These are phyloP conservation scores for Blastocystis sp. DNA, from an alignment of 352 stramenopile genomes.

Conservation along the genomic window DNA sequence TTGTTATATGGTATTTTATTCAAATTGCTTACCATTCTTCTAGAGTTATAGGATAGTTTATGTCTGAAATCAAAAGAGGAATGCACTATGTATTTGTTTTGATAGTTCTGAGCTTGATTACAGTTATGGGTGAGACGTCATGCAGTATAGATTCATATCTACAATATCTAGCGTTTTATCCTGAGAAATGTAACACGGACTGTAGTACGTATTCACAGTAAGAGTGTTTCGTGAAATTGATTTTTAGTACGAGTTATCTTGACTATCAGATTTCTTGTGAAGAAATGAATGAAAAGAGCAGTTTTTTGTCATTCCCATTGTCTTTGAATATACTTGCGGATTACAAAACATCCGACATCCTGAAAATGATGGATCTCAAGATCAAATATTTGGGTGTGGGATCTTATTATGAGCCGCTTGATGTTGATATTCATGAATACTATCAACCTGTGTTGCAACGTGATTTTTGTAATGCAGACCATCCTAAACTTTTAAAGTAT, in stretches of 20 bases:
- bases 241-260: not conserved
- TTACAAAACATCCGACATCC: not conserved
- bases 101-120: too few species aligned
- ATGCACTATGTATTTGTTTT: too few species aligned
- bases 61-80: too few species aligned
- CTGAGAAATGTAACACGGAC: not conserved
- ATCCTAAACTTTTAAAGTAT: not conserved
- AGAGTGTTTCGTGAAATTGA: not conserved
- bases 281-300: not conserved
- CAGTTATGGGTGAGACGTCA: too few species aligned
- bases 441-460: too few species aligned
- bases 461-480: not conserved
- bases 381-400: not conserved
- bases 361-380: conserved; percentile 12
- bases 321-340: not conserved
- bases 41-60: too few species aligned
- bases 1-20: too few species aligned
- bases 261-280: not conserved
- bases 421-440: not conserved
- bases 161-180: not conserved
- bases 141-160: not conserved
- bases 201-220: not conserved
- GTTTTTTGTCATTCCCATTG: not conserved
- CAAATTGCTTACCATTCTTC: too few species aligned
- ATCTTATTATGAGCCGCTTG: not conserved